Evolutionary conservation across 2,329 filamentous ascomycete species (phyloP).

Genomic region (Didymellaceae sp.): DNA sequence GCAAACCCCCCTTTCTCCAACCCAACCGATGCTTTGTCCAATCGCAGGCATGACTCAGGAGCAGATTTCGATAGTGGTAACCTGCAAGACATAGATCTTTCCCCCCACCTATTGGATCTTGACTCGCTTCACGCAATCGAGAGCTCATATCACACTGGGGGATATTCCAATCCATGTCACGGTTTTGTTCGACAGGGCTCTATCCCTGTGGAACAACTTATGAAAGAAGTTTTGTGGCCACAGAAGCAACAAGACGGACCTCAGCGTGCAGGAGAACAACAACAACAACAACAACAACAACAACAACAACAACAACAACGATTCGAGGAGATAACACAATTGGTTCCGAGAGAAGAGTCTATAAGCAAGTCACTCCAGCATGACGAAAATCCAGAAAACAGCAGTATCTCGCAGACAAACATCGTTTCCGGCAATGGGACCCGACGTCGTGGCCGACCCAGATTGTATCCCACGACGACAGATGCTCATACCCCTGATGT

Average conservation of each 20-base stretch:
- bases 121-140: too few relatives aligned
- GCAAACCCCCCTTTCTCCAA: too few relatives aligned
- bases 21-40: too few relatives aligned
- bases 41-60: too few relatives aligned
- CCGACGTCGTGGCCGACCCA: neutral
- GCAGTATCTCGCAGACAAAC: neutral
- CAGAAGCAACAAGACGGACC: slow-evolving; percentile 14
- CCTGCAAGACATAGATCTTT: too few relatives aligned
- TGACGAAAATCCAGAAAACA: neutral
- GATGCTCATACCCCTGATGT: neutral
- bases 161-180: too few relatives aligned
- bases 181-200: slow-evolving; percentile 26
- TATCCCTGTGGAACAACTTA: slow-evolving; percentile 35
- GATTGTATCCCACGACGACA: neutral
- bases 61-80: too few relatives aligned
- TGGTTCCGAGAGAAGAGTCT: neutral
- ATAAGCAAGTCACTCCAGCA: neutral
- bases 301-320: neutral
- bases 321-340: neutral
- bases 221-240: slow-evolving; percentile 34
- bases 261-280: neutral
- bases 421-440: neutral
- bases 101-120: too few relatives aligned
- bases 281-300: neutral
- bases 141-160: too few relatives aligned